Conservation (phyloP, 1,284 basidiomycete species). For the Tremellales sp. region DNA sequence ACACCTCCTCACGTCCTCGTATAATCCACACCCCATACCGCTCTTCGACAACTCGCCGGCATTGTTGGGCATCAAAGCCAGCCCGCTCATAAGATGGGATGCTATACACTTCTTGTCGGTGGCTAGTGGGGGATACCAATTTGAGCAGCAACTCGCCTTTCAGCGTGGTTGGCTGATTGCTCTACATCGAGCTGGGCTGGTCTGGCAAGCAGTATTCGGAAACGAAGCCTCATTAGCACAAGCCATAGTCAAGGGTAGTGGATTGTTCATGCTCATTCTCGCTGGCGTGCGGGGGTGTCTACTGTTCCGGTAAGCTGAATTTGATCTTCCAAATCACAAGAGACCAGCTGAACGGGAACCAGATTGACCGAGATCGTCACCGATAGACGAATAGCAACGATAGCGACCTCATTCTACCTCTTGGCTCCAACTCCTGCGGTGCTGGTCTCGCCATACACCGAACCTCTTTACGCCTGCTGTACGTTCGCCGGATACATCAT, state of each 20-base stretch:
- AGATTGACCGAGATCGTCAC: slow-evolving; percentile 38
- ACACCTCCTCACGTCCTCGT: background rate
- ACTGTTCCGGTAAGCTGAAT: slow-evolving; percentile 57
- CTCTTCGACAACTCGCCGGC: background rate
- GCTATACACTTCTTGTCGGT: slow-evolving; percentile 71
- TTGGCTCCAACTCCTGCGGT: slow-evolving; percentile 76
- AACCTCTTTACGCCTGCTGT: slow-evolving; percentile 77
- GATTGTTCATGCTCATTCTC: background rate
- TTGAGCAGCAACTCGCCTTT: slow-evolving; percentile 86
- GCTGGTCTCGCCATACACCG: slow-evolving; percentile 69
- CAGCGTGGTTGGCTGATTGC: slow-evolving; percentile 65
- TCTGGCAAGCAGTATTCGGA: background rate
- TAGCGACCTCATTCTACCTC: slow-evolving; percentile 66
- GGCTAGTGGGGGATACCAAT: slow-evolving; percentile 59
- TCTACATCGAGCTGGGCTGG: slow-evolving; percentile 50
- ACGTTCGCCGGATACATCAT: slow-evolving; percentile 63
- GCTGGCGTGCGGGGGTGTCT: slow-evolving; percentile 31
- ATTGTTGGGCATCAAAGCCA: background rate
- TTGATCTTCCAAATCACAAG: slow-evolving; percentile 52
- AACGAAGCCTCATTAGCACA: too few relatives aligned
- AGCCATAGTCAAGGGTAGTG: background rate
- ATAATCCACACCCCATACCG: background rate
- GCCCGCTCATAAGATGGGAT: slow-evolving; percentile 66
- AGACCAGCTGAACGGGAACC: slow-evolving; percentile 42
- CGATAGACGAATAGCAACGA: slow-evolving; percentile 51